phyloP scores from a whole-genome alignment of 257 asterid genomes.

The Nicotiana tabacum region DNA sequence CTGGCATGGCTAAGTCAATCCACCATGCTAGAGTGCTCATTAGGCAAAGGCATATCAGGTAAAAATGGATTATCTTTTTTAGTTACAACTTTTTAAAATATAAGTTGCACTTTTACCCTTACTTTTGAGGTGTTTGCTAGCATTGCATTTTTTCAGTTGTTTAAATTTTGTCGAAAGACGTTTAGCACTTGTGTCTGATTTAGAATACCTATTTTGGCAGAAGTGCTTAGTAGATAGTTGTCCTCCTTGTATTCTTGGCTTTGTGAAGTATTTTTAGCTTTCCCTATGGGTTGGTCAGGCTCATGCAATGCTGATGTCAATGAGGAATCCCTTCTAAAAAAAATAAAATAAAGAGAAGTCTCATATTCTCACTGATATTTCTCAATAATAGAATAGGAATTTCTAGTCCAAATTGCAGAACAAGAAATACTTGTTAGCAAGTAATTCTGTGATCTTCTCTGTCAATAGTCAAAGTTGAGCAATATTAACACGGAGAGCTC shows the following conservation, averaged over 20 bases:
- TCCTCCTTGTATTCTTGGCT: not conserved
- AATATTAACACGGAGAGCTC: not conserved
- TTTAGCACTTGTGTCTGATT: too few relatives aligned
- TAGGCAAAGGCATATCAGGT: slow-evolving; percentile 91
- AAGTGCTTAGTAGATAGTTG: too few relatives aligned
- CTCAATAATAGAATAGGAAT: not conserved
- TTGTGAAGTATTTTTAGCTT: too few relatives aligned
- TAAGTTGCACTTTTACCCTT: not conserved
- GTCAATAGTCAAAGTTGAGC: not conserved
- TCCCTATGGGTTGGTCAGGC: too few relatives aligned
- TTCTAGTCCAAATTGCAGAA: not conserved
- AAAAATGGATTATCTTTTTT: not conserved
- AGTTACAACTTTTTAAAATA: not conserved
- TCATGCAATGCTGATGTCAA: too few relatives aligned
- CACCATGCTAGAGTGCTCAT: slow-evolving; percentile 88
- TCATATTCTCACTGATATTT: not conserved
- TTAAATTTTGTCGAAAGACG: not conserved
- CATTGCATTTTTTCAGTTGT: too few relatives aligned
- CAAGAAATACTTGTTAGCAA: not conserved
- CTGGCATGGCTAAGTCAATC: slow-evolving; percentile 86
- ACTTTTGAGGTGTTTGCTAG: not conserved
- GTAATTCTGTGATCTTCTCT: not conserved
- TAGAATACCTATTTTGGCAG: too few relatives aligned
- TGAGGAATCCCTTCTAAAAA: too few relatives aligned
- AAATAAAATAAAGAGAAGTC: not conserved